Percentiles rank a stretch among this genome's conserved stretches.
These are phyloP conservation scores for Paramecium bursaria DNA, from an alignment of 73 alveolate species.

Conservation along the genomic window DNA sequence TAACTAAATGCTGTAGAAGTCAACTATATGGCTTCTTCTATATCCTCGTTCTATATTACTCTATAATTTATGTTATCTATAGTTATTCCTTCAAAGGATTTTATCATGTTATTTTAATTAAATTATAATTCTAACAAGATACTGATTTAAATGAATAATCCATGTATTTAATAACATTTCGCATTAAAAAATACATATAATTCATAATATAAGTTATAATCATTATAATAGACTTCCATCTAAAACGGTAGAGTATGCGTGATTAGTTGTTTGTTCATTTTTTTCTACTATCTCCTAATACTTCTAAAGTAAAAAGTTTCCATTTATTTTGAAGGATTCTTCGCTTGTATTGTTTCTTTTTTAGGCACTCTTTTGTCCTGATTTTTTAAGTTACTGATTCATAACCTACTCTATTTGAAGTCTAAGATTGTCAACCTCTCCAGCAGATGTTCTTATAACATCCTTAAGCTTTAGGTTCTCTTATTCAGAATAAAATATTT, in stretches of 20 bases:
- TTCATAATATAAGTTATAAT: too few relatives aligned
- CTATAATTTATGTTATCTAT: too few relatives aligned
- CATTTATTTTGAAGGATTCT: too few relatives aligned
- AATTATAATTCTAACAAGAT: too few relatives aligned
- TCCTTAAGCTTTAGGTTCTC: slow-evolving; percentile 32
- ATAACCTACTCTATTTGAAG: slow-evolving; percentile 24
- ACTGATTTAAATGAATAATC: too few relatives aligned
- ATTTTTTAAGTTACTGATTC: background rate
- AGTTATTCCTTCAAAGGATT: too few relatives aligned
- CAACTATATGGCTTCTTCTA: too few relatives aligned
- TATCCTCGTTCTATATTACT: too few relatives aligned
- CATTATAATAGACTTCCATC: slow-evolving; percentile 62
- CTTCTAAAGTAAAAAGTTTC: background rate
- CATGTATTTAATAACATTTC: too few relatives aligned
- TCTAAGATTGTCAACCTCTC: slow-evolving; percentile 42
- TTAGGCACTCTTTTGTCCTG: slow-evolving; percentile 4
- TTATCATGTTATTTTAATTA: too few relatives aligned
- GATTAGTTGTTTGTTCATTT: slow-evolving; percentile 32
- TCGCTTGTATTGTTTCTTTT: background rate
- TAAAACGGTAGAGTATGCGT: slow-evolving; percentile 21
- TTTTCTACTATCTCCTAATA: slow-evolving; percentile 49
- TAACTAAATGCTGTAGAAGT: too few relatives aligned
- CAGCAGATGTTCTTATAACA: slow-evolving; percentile 33
- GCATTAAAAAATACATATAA: too few relatives aligned
- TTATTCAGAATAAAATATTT: background rate